Evolutionary conservation across 2,329 filamentous ascomycete genomes (phyloP), one percentile per base, ranked within the genome.

Genomic region (Ophiostoma sp.): DNA sequence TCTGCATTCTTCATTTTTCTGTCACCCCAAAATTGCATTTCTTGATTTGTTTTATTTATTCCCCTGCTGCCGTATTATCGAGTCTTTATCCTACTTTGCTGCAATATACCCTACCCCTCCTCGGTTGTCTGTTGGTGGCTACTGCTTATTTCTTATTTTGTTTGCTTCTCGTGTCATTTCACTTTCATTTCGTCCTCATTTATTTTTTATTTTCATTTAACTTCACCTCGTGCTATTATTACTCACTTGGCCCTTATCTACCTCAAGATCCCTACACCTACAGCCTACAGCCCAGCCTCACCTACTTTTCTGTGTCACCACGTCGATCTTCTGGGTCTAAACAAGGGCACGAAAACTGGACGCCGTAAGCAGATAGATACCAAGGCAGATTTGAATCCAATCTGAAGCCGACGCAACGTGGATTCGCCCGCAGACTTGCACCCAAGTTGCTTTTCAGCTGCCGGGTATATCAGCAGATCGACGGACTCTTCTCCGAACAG

Each of bases 61-160:
- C 31, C 6, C 31, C 36, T 60, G 23, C 10, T 33, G 1, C 23
- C 13, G 13, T 31, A 57, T 64, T 64, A 3, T 36, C 3, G 5
- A 15, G 13, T 35, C 20, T 64, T 17, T n/a, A 35, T 64, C 5
- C 7, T n/a, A 27, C 10, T 60, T 33, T 10, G 8, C 11, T 6
- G 4, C 33, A 20, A 35, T 64, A 35, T 36, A 17, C 31, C 60
- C 31, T 36, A 4, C 60, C 27, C 31, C 60, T 36, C 60, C 17
- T 64, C 44, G 44, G 3, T n/a, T 64, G 10, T 65, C 62, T 65
- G 62, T 41, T 65, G 62, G 62, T 65, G 62, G 62, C 62, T 65
- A 33, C 17, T 39, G 62, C 35, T 39, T 65, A 8, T n/a, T 64
- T n/a, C n/a, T 33, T 36, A 4, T 17, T 35, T 20, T 36, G 15